Evolutionary conservation across 306 rosid species (phyloP).

Genomic region (Cucumis cinereus): DNA sequence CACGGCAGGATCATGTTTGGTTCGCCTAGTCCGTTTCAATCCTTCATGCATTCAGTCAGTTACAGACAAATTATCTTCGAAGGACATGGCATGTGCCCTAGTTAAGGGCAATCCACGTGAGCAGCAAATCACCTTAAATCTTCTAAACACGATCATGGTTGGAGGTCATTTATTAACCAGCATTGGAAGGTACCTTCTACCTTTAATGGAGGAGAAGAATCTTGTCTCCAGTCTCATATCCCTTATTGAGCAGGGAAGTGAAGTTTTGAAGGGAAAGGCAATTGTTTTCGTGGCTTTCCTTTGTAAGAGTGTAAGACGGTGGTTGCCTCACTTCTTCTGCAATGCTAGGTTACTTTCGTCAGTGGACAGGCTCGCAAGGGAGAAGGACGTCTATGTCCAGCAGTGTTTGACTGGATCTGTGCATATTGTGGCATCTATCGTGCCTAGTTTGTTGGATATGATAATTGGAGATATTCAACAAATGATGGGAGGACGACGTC

Average conservation of each 20-base stretch:
- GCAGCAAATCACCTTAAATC: slow-evolving; percentile 92
- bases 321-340: slow-evolving; percentile 90
- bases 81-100: slow-evolving; percentile 68
- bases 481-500: slow-evolving; percentile 87
- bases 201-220: slow-evolving; percentile 74
- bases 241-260: slow-evolving; percentile 85
- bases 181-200: slow-evolving; percentile 59
- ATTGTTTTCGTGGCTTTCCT: slow-evolving; percentile 78
- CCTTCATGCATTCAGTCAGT: slow-evolving; percentile 68
- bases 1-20: slow-evolving; percentile 96
- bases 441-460: slow-evolving; percentile 73
- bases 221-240: slow-evolving; percentile 61
- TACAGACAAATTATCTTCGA: slow-evolving; percentile 63
- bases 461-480: slow-evolving; percentile 77
- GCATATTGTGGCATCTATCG: slow-evolving; percentile 54
- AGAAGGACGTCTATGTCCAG: slow-evolving; percentile 64
- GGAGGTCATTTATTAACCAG: slow-evolving; percentile 71
- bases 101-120: slow-evolving; percentile 78
- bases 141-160: slow-evolving; percentile 74
- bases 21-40: slow-evolving; percentile 78
- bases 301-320: slow-evolving; percentile 71
- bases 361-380: slow-evolving; percentile 86
- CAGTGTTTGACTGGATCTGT: slow-evolving; percentile 73
- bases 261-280: slow-evolving; percentile 80
- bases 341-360: slow-evolving; percentile 70